A percentile compares a stretch with the other conserved stretches of the same genome.
phyloP scores from a whole-genome alignment of 495 filamentous ascomycete species.

The Aspergillus affinis region DNA sequence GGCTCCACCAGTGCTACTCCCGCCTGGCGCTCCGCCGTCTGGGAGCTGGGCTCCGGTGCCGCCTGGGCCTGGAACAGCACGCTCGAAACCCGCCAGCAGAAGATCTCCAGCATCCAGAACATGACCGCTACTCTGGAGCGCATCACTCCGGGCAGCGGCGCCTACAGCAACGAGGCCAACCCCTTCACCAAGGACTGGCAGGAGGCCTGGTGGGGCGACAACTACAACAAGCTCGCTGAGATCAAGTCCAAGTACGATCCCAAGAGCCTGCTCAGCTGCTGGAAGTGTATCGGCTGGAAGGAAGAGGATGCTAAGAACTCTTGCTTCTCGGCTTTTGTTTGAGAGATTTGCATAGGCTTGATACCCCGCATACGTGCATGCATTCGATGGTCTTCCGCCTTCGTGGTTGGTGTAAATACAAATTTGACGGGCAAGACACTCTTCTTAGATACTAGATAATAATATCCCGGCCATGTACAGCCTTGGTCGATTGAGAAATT shows the following conservation, averaged over 20 bases:
- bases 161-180: slow-evolving; percentile 50
- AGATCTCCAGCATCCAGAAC: slow-evolving; percentile 32
- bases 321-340: slow-evolving; percentile 11
- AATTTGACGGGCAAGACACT: too few relatives aligned
- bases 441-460: too few relatives aligned
- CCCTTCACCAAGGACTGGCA: slow-evolving; percentile 44
- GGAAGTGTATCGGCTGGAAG: slow-evolving; percentile 48
- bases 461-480: too few relatives aligned
- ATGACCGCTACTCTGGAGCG: slow-evolving; percentile 35
- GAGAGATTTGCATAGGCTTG: not conserved
- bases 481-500: too few relatives aligned
- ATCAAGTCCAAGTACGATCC: slow-evolving; percentile 52
- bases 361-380: too few relatives aligned
- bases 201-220: slow-evolving; percentile 49
- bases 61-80: slow-evolving; percentile 38
- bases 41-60: slow-evolving; percentile 36
- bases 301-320: slow-evolving; percentile 17
- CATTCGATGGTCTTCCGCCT: too few relatives aligned
- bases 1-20: slow-evolving; percentile 40
- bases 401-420: too few relatives aligned
- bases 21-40: slow-evolving; percentile 44
- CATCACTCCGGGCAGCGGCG: slow-evolving; percentile 42
- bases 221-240: slow-evolving; percentile 36
- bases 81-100: slow-evolving; percentile 30
- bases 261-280: slow-evolving; percentile 40